phyloP scores from a whole-genome alignment of 2,329 filamentous ascomycete species.

The Coleophoma crateriformis region DNA sequence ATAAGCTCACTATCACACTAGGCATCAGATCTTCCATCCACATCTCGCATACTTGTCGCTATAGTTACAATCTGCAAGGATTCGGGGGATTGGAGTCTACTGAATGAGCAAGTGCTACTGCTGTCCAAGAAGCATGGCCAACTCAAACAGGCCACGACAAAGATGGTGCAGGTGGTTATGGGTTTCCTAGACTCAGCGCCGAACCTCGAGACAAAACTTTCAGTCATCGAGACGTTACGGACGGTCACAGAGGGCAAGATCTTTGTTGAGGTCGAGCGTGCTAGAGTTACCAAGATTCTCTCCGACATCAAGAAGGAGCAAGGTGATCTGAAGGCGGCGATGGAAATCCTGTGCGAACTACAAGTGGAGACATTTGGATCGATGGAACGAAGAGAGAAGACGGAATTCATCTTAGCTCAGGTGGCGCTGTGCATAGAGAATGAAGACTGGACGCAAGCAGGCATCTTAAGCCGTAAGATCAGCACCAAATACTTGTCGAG shows the following conservation, averaged over 20 bases:
- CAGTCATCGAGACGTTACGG: conserved; percentile 88
- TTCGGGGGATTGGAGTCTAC: conserved; percentile 83
- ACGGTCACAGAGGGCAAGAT: conserved; percentile 99
- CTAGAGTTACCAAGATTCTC: conserved; percentile 88
- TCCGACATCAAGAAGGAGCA: conserved; percentile 97
- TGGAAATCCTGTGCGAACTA: conserved; percentile 91
- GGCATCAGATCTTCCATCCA: conserved; percentile 94
- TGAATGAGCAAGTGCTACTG: conserved; percentile 94
- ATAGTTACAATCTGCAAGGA: conserved; percentile 95
- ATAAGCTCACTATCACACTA: conserved; percentile 33
- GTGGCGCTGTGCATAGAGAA: conserved; percentile 92
- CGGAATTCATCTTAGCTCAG: conserved; percentile 95
- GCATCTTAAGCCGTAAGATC: conserved; percentile 93
- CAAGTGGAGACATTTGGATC: conserved; percentile 99
- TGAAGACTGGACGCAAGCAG: conserved; percentile 92
- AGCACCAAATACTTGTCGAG: conserved; percentile 87
- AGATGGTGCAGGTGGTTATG: conserved; percentile 98
- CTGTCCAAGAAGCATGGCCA: conserved; percentile 99
- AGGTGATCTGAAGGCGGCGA: conserved; percentile 83
- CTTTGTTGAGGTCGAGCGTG: conserved; percentile 97
- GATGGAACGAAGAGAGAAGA: conserved; percentile 96
- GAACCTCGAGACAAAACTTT: conserved; percentile 79
- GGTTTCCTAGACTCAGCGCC: conserved; percentile 83
- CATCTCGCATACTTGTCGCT: conserved; percentile 77
- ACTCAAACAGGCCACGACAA: conserved; percentile 97